Base-by-base conservation (phyloP, 2,329 filamentous ascomycete genomes). In the Paecilomyces variotii region DNA sequence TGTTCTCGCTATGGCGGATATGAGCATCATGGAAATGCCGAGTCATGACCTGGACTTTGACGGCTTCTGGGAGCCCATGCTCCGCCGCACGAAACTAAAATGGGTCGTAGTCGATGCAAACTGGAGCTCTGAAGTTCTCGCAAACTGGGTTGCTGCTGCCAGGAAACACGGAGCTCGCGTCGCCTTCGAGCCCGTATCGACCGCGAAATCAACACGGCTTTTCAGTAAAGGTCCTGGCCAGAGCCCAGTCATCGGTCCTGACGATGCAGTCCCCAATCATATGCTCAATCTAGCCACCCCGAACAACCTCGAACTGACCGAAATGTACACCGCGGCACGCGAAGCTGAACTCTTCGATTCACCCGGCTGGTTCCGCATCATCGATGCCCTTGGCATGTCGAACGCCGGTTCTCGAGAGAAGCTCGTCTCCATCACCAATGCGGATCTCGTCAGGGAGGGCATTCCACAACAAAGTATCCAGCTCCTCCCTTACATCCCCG, bases 1-100 rank as follows among this genome's bases (percentile, higher is more conserved):
- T 2, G 82, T 92, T n/a, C 75, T 97, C 62, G 93, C 91, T 53
- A 96, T 97, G 90, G 92, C 93, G 3, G 94, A 97, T 70, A 97
- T 97, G 91, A 84, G 81, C 57, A 93, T 96, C 65, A 84, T 96
- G 45, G 80, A 85, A 64, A 72, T 74, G 5, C 73, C 77, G 2
- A 71, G 73, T 45, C 51, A 68, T 24, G 60, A 66, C 9, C 69
- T 77, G 34, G 74, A 79, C 54, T 77, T 81, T 52, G 68, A 73
- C 19, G 64, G 63, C 54, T 82, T 85, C n/a, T 91, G 87, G 86
- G 80, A 81, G 55, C 80, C 84, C 1, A 77, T 84, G 28, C 75
- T 91, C 6, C 72, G 76, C 11, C 73, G 77, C 2, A 77, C 81
- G 11, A 80, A 78, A 65, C 90, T 87, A n/a, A 84, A 83, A 62